phyloP scores from a whole-genome alignment of 1,284 basidiomycete genomes.

The Tilletia caries region DNA sequence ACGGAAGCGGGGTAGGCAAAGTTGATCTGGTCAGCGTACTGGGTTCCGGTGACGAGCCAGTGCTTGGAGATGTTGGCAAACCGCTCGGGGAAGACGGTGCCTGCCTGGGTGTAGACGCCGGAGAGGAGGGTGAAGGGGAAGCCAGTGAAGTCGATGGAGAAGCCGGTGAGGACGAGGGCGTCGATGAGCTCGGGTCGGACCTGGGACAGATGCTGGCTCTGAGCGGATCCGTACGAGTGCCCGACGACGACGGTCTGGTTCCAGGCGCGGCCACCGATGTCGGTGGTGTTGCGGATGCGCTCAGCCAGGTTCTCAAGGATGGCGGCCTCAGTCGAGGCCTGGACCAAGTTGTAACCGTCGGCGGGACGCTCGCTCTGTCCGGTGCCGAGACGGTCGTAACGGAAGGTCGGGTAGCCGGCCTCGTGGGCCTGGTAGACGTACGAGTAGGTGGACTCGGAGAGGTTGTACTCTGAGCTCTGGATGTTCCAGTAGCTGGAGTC shows the following conservation, averaged over 20 bases:
- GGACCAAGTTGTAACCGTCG: conserved; percentile 21
- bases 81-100: conserved; percentile 16
- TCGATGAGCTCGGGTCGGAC: conserved; percentile 20
- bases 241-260: conserved; percentile 20
- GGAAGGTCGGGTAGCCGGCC: conserved; percentile 20
- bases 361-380: conserved; percentile 20
- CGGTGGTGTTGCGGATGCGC: conserved; percentile 17
- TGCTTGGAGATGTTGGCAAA: conserved; percentile 5
- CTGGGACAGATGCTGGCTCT: conserved; percentile 14
- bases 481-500: conserved; percentile 20
- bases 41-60: conserved; percentile 22
- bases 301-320: conserved; percentile 18
- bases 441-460: conserved; percentile 14
- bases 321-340: conserved; percentile 23
- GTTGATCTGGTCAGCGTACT: conserved; percentile 13
- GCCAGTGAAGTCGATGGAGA: conserved; percentile 16
- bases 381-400: conserved; percentile 23
- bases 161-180: conserved; percentile 23
- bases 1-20: conserved; percentile 21
- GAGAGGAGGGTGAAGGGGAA: conserved; percentile 16
- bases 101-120: conserved; percentile 18
- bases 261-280: conserved; percentile 20
- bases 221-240: conserved; percentile 25
- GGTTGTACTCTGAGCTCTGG: background rate
- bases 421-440: conserved; percentile 13